Conservation (phyloP, 805 yeast species). For the Komagataella kurtzmanii region DNA sequence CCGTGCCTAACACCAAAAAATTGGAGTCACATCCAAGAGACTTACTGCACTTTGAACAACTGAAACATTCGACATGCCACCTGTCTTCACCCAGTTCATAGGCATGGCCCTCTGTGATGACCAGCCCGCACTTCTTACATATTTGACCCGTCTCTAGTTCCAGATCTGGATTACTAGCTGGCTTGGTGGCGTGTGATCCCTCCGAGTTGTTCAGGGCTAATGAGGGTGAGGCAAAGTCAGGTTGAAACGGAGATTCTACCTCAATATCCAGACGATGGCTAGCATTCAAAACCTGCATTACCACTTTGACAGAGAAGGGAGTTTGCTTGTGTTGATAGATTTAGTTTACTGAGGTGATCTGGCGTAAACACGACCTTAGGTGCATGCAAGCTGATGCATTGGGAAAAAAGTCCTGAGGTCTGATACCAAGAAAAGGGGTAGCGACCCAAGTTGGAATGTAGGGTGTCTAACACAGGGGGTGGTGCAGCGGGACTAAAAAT, state of each 20-base stretch:
- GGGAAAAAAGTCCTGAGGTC: not conserved
- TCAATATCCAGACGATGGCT: not conserved
- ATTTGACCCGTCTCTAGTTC: not conserved
- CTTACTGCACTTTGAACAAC: constrained; percentile 73
- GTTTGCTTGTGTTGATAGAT: not conserved
- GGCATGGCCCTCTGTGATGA: constrained; percentile 80
- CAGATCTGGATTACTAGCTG: not conserved
- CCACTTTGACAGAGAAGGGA: not conserved
- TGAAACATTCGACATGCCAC: constrained; percentile 92
- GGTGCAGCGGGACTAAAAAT: not conserved
- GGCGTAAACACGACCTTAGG: not conserved
- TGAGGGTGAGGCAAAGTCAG: not conserved
- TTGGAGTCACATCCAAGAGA: constrained; percentile 79
- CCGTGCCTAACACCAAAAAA: constrained; percentile 85
- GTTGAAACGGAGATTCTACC: not conserved
- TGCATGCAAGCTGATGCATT: not conserved
- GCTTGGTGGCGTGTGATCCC: not conserved
- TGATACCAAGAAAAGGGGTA: not conserved
- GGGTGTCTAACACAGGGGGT: not conserved
- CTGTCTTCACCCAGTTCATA: constrained; percentile 89
- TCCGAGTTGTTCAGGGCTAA: not conserved
- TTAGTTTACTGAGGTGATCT: not conserved
- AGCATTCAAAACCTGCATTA: not conserved
- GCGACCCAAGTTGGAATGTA: no score
- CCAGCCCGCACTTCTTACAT: not conserved